These are phyloP conservation scores for Pyrenophora seminiperda DNA, from an alignment of 2,329 filamentous ascomycete species.

Conservation along the genomic window DNA sequence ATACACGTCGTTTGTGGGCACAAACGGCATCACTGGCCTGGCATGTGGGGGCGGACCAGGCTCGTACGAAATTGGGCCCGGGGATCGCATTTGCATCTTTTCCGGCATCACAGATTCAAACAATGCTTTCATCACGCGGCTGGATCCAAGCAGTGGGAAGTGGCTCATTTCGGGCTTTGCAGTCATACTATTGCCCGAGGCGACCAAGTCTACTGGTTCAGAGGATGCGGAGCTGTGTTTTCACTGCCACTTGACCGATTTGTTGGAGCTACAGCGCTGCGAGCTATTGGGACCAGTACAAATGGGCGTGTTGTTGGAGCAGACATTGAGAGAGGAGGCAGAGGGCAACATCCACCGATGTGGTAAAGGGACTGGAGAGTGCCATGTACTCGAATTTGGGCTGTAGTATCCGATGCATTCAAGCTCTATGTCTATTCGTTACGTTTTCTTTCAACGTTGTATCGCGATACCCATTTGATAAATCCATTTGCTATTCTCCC, in stretches of 20 bases:
- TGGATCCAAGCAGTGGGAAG: neutral
- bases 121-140: constrained; percentile 13
- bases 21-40: constrained; percentile 17
- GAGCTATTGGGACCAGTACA: constrained; percentile 13
- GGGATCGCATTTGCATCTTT: constrained; percentile 18
- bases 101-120: constrained; percentile 12
- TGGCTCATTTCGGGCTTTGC: constrained; percentile 19
- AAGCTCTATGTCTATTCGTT: neutral
- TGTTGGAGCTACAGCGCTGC: constrained; percentile 21
- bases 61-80: constrained; percentile 4
- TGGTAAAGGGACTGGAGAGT: neutral
- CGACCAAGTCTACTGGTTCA: too few relatives aligned
- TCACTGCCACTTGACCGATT: constrained; percentile 21
- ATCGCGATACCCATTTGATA: neutral
- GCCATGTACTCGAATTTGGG: constrained; percentile 6
- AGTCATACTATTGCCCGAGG: constrained; percentile 10
- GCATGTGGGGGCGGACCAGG: constrained; percentile 9
- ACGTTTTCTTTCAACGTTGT: neutral
- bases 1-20: constrained; percentile 17
- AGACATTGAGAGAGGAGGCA: constrained; percentile 4
- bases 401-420: neutral
- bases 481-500: neutral
- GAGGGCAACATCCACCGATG: constrained; percentile 7
- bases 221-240: constrained; percentile 13
- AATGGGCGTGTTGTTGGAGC: constrained; percentile 12